These are phyloP conservation scores for Nakazawaea ambrosiae DNA, from an alignment of 805 yeast genomes.

Conservation along the genomic window DNA sequence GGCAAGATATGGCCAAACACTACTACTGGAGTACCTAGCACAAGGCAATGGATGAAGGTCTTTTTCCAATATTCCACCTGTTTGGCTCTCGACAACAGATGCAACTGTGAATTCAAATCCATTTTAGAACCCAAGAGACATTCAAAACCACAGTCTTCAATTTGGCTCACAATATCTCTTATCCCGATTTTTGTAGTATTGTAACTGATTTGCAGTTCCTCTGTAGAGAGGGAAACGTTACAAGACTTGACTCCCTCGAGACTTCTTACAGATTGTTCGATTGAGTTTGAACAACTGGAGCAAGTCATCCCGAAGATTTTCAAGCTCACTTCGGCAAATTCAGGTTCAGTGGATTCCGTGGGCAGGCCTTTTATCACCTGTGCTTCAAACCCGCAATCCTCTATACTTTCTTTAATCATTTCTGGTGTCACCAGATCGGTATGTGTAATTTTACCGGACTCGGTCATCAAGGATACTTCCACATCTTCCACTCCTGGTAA, in stretches of 20 bases:
- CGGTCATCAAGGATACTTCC: slow-evolving; percentile 69
- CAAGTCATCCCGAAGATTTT: slow-evolving; percentile 57
- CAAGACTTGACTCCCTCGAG: slow-evolving; percentile 43
- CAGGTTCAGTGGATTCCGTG: neutral
- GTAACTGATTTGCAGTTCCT: slow-evolving; percentile 47
- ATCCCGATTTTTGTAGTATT: slow-evolving; percentile 50
- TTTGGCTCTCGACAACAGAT: slow-evolving; percentile 55
- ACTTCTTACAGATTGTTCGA: slow-evolving; percentile 37
- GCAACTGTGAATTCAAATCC: slow-evolving; percentile 64
- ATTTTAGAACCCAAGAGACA: slow-evolving; percentile 40
- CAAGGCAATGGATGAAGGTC: slow-evolving; percentile 43
- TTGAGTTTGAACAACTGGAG: slow-evolving; percentile 42
- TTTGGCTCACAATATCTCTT: slow-evolving; percentile 48
- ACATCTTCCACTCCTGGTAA: slow-evolving; percentile 46
- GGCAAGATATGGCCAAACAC: slow-evolving; percentile 44
- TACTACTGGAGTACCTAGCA: slow-evolving; percentile 58
- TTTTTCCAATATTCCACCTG: slow-evolving; percentile 70
- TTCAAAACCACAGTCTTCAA: slow-evolving; percentile 47
- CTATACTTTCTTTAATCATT: slow-evolving; percentile 46
- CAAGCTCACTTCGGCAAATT: slow-evolving; percentile 17
- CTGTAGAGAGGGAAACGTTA: slow-evolving; percentile 44
- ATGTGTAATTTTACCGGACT: slow-evolving; percentile 58
- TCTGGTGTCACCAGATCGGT: slow-evolving; percentile 24
- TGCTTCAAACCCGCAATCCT: slow-evolving; percentile 68
- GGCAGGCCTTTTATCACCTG: neutral